Evolutionary conservation across 2,329 filamentous ascomycete genomes (phyloP), one percentile per base, ranked within the genome.

Genomic region (Septoria linicola): DNA sequence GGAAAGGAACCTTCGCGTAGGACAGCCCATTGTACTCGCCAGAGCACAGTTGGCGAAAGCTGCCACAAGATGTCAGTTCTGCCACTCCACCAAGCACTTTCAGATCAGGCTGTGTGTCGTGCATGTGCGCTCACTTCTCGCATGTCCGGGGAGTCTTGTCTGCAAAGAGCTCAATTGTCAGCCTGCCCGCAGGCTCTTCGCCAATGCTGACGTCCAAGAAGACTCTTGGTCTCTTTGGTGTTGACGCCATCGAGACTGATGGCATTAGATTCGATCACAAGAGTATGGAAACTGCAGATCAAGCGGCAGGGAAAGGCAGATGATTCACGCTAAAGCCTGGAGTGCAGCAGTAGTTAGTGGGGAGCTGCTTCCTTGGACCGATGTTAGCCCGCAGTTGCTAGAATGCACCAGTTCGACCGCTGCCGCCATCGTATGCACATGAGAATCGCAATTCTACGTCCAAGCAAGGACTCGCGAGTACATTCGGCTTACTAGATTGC

Each of bases 141-240:
- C 70, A 73, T 42, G 73, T 75, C 50, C 66, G 68, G 8, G 73
- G 73, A 8, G 72, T 67, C 54, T 74, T 67, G 61, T 76, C 73
- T 17, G 61, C 62, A 65, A 74, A 76, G 16, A 76, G 68, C 62
- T 76, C 73, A 45, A 76, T 69, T 3, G 68, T 67, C 17, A 76
- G 63, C 36, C 73, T 66, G 32, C 73, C 73, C 13, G 67, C 64
- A n/a, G 71, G 72, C 49, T 71, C 63, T 16, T 63, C 65, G 31
- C 67, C 72, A 45, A 72, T 68, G 55, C 62, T 68, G 41, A 75
- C 59, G 48, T 76, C 72, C 30, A 75, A 61, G 51, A 73, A 75
- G 21, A 72, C 70, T 19, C 72, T 63, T 10, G 72, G 70, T 13
- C 70, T 66, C 23, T 55, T 34, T 31, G 41, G 34, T 27, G 43